Conservation (phyloP, 192 early-diverging fungal species). For the Powellomyces hirtus region DNA sequence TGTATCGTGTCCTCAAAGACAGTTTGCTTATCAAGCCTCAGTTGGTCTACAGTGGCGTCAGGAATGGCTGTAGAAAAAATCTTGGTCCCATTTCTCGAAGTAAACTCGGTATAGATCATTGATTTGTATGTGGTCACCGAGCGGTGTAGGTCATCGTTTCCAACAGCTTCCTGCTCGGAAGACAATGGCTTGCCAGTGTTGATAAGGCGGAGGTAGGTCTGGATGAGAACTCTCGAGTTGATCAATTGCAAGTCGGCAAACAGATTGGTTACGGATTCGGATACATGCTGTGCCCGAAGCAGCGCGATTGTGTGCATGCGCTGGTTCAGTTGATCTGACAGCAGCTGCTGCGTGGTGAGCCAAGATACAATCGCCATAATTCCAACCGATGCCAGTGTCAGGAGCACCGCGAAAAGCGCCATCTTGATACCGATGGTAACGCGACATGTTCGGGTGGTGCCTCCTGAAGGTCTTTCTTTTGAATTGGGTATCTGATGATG, state of each 20-base stretch:
- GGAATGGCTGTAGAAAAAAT: neutral
- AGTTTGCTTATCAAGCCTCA: neutral
- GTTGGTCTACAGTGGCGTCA: neutral
- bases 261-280: neutral
- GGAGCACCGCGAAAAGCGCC: conserved; percentile 1
- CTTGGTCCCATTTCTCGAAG: neutral
- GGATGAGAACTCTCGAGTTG: conserved; percentile 9
- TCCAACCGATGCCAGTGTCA: conserved; percentile 17
- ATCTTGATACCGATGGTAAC: conserved; percentile 12
- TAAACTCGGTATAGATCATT: conserved; percentile 1
- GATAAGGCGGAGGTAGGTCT: neutral
- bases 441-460: conserved; percentile 7
- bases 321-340: neutral
- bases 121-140: neutral
- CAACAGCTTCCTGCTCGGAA: neutral
- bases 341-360: neutral
- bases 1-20: neutral
- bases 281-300: neutral
- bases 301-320: conserved; percentile 15
- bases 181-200: neutral
- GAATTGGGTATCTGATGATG: too few species aligned
- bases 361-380: conserved; percentile 6
- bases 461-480: too few species aligned
- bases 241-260: conserved; percentile 3
- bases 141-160: neutral